A percentile compares a stretch with the other conserved stretches of the same genome.
Conservation (phyloP, 106 monocot species). For the Acorus gramineus region DNA sequence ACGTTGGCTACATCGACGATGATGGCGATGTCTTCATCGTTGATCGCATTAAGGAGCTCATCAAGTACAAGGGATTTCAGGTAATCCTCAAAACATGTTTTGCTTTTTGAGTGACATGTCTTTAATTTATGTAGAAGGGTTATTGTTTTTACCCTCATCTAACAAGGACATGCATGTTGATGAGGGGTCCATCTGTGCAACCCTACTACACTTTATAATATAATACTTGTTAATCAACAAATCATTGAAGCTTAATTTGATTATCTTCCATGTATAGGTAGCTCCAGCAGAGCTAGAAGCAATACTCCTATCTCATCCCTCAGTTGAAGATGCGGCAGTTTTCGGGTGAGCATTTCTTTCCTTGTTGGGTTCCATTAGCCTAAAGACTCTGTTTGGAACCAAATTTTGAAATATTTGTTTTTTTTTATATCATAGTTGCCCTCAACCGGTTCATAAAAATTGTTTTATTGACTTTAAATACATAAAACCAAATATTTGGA, state of each 20-base stretch:
- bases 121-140: no score
- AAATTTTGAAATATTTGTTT: neutral
- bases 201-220: neutral
- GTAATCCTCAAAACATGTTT: slow-evolving; percentile 7
- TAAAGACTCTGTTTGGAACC: neutral
- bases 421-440: neutral
- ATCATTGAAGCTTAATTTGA: neutral
- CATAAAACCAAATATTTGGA: no score
- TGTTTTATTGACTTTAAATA: no score
- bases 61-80: slow-evolving; percentile 98
- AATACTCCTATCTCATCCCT: slow-evolving; percentile 66
- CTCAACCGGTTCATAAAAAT: no score
- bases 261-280: slow-evolving; percentile 26
- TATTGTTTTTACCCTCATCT: no score
- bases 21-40: slow-evolving; percentile 91
- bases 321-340: slow-evolving; percentile 72
- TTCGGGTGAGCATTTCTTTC: slow-evolving; percentile 32
- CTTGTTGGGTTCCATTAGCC: no score
- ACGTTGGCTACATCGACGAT: slow-evolving; percentile 85
- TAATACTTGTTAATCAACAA: no score
- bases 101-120: no score
- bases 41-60: slow-evolving; percentile 90
- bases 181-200: neutral
- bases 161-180: neutral
- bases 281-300: slow-evolving; percentile 95